Percentiles rank a stretch among this genome's conserved stretches.
These are phyloP conservation scores for Takashimella tepidaria DNA, from an alignment of 1,284 basidiomycete species.

Conservation along the genomic window DNA sequence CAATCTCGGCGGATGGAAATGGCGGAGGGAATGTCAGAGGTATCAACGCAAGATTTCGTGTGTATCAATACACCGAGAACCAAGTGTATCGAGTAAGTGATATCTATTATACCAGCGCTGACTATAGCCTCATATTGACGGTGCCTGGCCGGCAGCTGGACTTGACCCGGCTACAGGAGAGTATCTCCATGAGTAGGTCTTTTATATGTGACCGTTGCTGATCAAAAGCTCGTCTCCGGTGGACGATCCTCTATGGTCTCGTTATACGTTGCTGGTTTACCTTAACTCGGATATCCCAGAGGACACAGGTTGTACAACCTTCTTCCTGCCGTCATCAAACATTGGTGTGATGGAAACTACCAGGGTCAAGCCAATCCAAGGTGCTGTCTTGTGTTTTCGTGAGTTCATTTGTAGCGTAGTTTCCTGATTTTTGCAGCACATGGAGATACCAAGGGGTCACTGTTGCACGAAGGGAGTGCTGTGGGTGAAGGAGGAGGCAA, in stretches of 20 bases:
- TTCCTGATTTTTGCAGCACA: conserved; percentile 27
- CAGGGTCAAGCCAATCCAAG: conserved; percentile 52
- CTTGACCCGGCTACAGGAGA: conserved; percentile 49
- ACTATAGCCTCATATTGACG: conserved; percentile 52
- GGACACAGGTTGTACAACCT: conserved; percentile 54
- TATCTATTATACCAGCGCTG: conserved; percentile 6
- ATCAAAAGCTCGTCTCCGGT: conserved; percentile 35
- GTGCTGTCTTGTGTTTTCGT: conserved; percentile 55
- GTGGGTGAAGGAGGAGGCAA: conserved; percentile 45
- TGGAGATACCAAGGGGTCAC: conserved; percentile 46
- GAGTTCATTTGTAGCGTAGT: conserved; percentile 30
- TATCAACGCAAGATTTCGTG: conserved; percentile 54
- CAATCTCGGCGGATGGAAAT: conserved; percentile 30
- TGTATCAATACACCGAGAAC: conserved; percentile 54
- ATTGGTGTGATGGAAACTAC: conserved; percentile 52
- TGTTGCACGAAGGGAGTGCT: conserved; percentile 48
- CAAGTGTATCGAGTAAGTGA: conserved; percentile 51
- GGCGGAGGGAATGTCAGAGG: conserved; percentile 52
- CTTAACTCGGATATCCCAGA: conserved; percentile 51
- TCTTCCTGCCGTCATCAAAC: conserved; percentile 52
- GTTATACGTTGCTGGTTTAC: conserved; percentile 56
- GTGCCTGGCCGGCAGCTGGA: conserved; percentile 56
- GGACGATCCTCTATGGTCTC: conserved; percentile 49
- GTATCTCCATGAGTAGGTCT: conserved; percentile 56
- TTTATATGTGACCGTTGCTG: neutral